Evolutionary conservation across 2,329 filamentous ascomycete genomes (phyloP).

Genomic region (Teratosphaeria nubilosa): DNA sequence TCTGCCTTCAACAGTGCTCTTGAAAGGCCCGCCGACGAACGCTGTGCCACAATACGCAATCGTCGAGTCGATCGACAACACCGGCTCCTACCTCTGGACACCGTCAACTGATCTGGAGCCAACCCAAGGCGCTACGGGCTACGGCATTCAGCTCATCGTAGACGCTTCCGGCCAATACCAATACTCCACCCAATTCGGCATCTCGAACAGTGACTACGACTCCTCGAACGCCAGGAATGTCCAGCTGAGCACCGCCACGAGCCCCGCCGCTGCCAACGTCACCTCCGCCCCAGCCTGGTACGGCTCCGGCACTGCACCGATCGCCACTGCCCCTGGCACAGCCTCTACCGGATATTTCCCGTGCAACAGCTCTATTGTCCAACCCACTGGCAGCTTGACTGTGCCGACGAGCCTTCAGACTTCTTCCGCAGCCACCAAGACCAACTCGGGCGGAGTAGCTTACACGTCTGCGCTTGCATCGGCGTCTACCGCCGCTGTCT

Average conservation of each 20-base stretch:
- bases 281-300: conserved; percentile 3
- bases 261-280: conserved; percentile 10
- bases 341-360: conserved; percentile 26
- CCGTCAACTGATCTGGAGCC: conserved; percentile 36
- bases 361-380: conserved; percentile 7
- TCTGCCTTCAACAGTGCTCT: conserved; percentile 32
- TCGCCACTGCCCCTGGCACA: neutral
- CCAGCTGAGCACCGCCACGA: conserved; percentile 16
- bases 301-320: conserved; percentile 1
- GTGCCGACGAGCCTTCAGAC: conserved; percentile 16
- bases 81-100: conserved; percentile 46
- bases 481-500: conserved; percentile 14
- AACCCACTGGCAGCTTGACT: conserved; percentile 24
- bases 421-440: conserved; percentile 18
- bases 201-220: conserved; percentile 32
- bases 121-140: conserved; percentile 32
- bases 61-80: conserved; percentile 46
- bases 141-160: conserved; percentile 53
- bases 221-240: conserved; percentile 11
- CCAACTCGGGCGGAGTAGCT: conserved; percentile 15
- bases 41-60: conserved; percentile 42
- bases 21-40: conserved; percentile 49
- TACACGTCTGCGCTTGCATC: conserved; percentile 8
- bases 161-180: conserved; percentile 52
- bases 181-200: conserved; percentile 53